These are phyloP conservation scores for Fonsecaea multimorphosa DNA, from an alignment of 2,329 filamentous ascomycete genomes.

Conservation along the genomic window DNA sequence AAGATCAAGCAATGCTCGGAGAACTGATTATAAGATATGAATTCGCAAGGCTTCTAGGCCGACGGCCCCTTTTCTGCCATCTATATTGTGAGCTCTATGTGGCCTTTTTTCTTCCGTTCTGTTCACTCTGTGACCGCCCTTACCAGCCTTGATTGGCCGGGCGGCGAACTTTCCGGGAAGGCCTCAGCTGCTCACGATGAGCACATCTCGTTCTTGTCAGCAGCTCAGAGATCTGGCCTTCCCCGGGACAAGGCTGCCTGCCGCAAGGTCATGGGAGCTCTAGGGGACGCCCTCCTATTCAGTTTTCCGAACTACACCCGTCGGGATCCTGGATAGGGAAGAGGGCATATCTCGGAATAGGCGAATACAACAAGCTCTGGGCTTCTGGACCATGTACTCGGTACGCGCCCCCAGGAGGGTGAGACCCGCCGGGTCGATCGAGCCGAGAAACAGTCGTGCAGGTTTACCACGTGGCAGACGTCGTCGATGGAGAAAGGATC, in stretches of 20 bases:
- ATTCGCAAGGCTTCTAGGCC: not conserved
- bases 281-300: not conserved
- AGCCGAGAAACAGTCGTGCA: not conserved
- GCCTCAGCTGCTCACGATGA: not conserved
- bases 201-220: not conserved
- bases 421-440: not conserved
- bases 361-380: not conserved
- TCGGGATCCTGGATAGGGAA: not conserved
- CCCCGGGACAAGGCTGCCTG: not conserved
- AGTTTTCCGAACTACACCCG: constrained; percentile 3
- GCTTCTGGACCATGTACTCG: not conserved
- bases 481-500: not conserved
- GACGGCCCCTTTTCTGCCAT: not conserved
- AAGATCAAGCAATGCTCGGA: not conserved
- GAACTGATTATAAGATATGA: not conserved
- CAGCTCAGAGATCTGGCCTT: not conserved
- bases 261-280: not conserved
- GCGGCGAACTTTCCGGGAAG: not conserved
- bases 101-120: not conserved
- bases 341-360: constrained; percentile 3
- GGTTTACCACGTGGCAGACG: not conserved
- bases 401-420: not conserved
- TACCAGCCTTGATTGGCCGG: not conserved
- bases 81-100: not conserved
- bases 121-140: not conserved